Base-by-base conservation (phyloP, 2,329 filamentous ascomycete genomes). In the Colletotrichum acutatum region DNA sequence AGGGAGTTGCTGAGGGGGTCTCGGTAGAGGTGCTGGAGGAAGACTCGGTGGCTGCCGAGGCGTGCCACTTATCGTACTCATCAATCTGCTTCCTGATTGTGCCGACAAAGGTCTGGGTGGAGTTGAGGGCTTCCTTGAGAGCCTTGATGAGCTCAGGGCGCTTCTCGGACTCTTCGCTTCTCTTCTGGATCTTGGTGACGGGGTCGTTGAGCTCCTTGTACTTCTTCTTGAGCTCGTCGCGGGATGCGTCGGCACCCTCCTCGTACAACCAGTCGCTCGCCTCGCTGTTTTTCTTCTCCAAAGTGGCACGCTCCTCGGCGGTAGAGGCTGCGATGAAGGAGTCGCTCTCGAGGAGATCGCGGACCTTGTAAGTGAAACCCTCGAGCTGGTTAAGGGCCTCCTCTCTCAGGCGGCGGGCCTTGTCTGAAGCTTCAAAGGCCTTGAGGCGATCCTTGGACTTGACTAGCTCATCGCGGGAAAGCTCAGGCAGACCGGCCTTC, bases 351-450 rank as follows among this genome's bases (percentile, higher is more conserved):
- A 98, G 87, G 57, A 97, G 88, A 81, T 98, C 95, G 30, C 95
- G 92, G 32, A 94, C 90, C 78, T 91, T 93, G 87, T 99, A 99
- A 16, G 96, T 98, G 82, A 93, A 98, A 14, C 90, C 92, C 83
- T 99, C 97, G n/a, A 99, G 90, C 76, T 94, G 93, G 83, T 98
- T 99, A 70, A 98, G 86, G 1, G 94, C 91, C 81, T 98, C 96
- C 80, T 98, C 95, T 37, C 95, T 91, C 71, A 91, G 86, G 46
- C 91, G 84, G 63, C 95, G 93, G 32, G 93, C 90, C 76, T 89
- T 90, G 83, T 99, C 97, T 2, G 96, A 98, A 30, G 90, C 87
- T 76, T 97, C 95, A 78, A 99, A 98, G 5, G 94, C 92, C 78
- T 91, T 89, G 56, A 99, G 89, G 57, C 94, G 92, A 76, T 93